phyloP scores from a whole-genome alignment of 2,329 filamentous ascomycete genomes.

The Cercospora sp. region DNA sequence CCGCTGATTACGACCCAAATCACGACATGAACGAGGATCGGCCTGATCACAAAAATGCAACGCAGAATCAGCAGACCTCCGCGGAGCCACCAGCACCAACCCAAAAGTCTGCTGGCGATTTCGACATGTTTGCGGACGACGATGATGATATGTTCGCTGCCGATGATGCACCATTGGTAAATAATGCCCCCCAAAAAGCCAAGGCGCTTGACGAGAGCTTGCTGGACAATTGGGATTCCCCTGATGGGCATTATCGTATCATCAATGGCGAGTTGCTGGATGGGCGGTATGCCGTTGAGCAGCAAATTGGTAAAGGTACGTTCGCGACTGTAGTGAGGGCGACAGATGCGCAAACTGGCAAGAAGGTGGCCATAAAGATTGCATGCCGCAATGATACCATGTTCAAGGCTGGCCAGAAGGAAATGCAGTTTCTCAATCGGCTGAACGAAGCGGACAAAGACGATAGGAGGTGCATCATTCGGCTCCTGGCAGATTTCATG shows the following conservation, averaged over 20 bases:
- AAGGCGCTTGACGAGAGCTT: conserved; percentile 69
- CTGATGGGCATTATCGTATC: conserved; percentile 94
- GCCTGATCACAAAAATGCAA: conserved; percentile 34
- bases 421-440: conserved; percentile 89
- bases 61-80: conserved; percentile 28
- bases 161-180: conserved; percentile 39
- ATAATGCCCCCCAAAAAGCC: conserved; percentile 53
- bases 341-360: conserved; percentile 67
- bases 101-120: conserved; percentile 39
- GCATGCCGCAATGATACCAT: conserved; percentile 80
- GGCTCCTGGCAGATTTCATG: conserved; percentile 83
- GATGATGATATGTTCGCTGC: conserved; percentile 89
- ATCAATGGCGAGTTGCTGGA: conserved; percentile 89
- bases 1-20: conserved; percentile 88
- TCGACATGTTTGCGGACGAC: conserved; percentile 64
- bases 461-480: conserved; percentile 87
- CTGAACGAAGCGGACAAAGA: conserved; percentile 83
- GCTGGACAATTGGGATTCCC: conserved; percentile 89
- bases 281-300: conserved; percentile 83
- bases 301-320: conserved; percentile 87
- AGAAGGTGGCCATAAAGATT: conserved; percentile 92
- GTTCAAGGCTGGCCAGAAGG: conserved; percentile 86
- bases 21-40: conserved; percentile 81
- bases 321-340: conserved; percentile 96
- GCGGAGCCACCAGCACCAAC: not conserved